A percentile compares a stretch with the other conserved stretches of the same genome.
Conservation (phyloP, 129 eudicot species). For the Saposhnikovia divaricata region DNA sequence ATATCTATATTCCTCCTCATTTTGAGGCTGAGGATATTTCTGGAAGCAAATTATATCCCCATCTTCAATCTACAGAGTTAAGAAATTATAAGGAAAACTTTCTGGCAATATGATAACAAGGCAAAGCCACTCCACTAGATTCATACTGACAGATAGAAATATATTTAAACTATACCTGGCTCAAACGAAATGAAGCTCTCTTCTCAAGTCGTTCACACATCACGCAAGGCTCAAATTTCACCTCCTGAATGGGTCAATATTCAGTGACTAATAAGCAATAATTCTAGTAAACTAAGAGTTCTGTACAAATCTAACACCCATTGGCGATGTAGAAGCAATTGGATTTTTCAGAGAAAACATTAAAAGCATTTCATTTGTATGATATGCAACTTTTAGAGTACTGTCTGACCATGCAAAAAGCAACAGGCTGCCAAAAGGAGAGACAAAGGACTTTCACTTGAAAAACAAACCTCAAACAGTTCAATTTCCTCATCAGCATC, state of each 20-base stretch:
- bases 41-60: conserved; percentile 97
- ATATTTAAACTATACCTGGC: conserved; percentile 50
- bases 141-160: background rate
- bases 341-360: background rate
- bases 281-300: background rate
- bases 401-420: background rate
- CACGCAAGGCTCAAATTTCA: conserved; percentile 87
- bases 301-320: background rate
- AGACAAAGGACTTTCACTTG: background rate
- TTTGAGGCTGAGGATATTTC: conserved; percentile 44
- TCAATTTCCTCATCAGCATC: conserved; percentile 82
- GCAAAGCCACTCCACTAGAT: background rate
- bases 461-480: conserved; percentile 68
- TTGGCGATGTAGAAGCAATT: background rate
- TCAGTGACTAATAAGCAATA: background rate
- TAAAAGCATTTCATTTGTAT: background rate
- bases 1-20: conserved; percentile 41
- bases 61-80: conserved; percentile 56
- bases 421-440: background rate
- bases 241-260: conserved; percentile 47
- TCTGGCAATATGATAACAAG: background rate
- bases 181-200: conserved; percentile 57
- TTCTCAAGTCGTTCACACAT: conserved; percentile 95
- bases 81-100: background rate
- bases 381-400: background rate